Percentiles rank a stretch among this genome's conserved stretches.
phyloP scores from a whole-genome alignment of 345 rosid genomes.

The Sonneratia alba region DNA sequence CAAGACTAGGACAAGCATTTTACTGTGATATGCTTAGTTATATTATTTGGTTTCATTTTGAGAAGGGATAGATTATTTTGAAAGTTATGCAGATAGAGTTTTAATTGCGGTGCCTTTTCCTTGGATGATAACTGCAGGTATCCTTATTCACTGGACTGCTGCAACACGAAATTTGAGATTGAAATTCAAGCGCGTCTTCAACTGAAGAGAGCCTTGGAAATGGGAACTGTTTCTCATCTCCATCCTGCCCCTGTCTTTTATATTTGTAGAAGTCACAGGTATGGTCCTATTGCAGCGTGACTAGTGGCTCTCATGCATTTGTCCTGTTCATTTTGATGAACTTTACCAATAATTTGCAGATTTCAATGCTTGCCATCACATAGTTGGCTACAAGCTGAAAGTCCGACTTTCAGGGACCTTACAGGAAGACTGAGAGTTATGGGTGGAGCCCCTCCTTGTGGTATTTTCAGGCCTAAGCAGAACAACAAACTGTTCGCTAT shows the following conservation, averaged over 20 bases:
- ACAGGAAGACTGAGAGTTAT: background rate
- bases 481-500: background rate
- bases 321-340: background rate
- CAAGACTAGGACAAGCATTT: no score
- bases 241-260: background rate
- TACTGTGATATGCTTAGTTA: no score
- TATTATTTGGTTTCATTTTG: no score
- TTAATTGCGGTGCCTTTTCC: background rate
- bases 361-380: background rate
- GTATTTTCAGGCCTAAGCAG: background rate
- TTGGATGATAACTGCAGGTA: background rate
- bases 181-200: background rate
- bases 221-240: slow-evolving; percentile 1
- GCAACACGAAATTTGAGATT: background rate
- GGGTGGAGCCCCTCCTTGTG: background rate
- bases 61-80: no score
- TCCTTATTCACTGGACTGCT: background rate
- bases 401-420: background rate
- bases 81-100: no score
- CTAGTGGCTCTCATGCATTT: background rate
- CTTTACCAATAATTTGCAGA: background rate
- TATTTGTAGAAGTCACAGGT: background rate
- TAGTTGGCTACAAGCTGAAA: background rate
- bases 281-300: background rate
- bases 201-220: background rate